These are phyloP conservation scores for Annulohypoxylon truncatum DNA, from an alignment of 2,329 filamentous ascomycete genomes.

Conservation along the genomic window DNA sequence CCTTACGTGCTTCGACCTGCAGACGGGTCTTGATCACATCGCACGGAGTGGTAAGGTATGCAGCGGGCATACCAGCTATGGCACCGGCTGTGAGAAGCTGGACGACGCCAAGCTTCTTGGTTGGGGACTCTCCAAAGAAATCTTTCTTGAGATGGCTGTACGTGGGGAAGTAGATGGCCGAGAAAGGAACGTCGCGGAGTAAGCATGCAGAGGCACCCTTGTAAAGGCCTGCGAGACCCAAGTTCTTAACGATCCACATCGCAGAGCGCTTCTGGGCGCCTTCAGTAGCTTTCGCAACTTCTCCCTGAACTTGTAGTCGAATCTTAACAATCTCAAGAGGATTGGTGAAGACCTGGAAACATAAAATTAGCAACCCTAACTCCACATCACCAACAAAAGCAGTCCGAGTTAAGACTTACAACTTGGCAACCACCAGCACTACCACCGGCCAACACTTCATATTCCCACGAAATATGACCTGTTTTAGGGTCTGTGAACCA, in stretches of 20 bases:
- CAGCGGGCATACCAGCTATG: constrained; percentile 90
- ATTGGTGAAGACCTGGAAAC: constrained; percentile 84
- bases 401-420: constrained; percentile 66
- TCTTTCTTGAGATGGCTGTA: constrained; percentile 96
- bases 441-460: constrained; percentile 89
- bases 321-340: constrained; percentile 99
- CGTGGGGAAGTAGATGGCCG: constrained; percentile 97
- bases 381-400: not conserved
- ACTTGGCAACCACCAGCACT: constrained; percentile 94
- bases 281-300: constrained; percentile 88
- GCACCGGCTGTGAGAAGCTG: constrained; percentile 95
- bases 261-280: constrained; percentile 88
- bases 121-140: constrained; percentile 88
- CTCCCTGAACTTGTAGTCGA: constrained; percentile 95
- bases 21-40: constrained; percentile 99
- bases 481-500: constrained; percentile 79
- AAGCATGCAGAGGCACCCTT: constrained; percentile 96
- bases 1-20: constrained; percentile 97
- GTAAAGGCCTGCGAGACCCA: constrained; percentile 94
- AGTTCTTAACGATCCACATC: constrained; percentile 96
- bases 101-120: constrained; percentile 87
- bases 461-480: constrained; percentile 74
- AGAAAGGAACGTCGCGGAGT: constrained; percentile 96
- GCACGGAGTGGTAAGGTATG: constrained; percentile 95
- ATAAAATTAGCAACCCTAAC: constrained; percentile 20